Evolutionary conservation across 257 asterid genomes (phyloP).

Genomic region (Mitragyna speciosa): DNA sequence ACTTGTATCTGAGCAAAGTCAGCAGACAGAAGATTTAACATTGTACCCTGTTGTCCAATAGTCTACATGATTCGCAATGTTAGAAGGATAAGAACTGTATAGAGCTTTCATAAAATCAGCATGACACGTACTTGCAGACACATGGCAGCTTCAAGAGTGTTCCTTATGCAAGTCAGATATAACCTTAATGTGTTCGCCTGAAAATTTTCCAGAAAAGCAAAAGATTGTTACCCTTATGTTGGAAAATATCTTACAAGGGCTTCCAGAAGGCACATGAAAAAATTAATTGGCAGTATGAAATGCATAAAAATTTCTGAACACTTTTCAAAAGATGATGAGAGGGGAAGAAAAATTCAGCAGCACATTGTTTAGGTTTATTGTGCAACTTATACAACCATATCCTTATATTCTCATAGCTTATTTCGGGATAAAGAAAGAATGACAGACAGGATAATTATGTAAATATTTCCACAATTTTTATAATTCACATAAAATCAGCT

Average conservation of each 20-base stretch:
- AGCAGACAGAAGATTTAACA: background rate
- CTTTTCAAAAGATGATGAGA: background rate
- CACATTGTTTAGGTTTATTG: background rate
- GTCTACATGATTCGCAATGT: background rate
- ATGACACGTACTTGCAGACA: constrained; percentile 72
- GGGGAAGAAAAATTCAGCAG: background rate
- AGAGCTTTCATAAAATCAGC: constrained; percentile 16
- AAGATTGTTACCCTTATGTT: background rate
- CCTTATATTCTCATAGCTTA: background rate
- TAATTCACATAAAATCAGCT: background rate
- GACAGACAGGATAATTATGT: no score
- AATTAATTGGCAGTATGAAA: background rate
- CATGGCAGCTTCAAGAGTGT: constrained; percentile 89
- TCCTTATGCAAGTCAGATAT: constrained; percentile 75
- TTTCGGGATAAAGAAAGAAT: no score
- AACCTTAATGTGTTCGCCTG: constrained; percentile 54
- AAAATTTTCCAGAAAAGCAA: background rate
- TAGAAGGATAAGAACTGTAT: background rate
- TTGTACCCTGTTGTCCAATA: no score
- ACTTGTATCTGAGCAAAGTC: background rate
- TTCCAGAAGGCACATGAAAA: background rate
- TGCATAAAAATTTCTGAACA: background rate
- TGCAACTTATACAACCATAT: background rate
- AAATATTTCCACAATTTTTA: no score
- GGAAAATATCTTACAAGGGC: background rate